A percentile compares a stretch with the other conserved stretches of the same genome.
Evolutionary conservation across 495 filamentous ascomycete species (phyloP).

Genomic region (Podospora conica): DNA sequence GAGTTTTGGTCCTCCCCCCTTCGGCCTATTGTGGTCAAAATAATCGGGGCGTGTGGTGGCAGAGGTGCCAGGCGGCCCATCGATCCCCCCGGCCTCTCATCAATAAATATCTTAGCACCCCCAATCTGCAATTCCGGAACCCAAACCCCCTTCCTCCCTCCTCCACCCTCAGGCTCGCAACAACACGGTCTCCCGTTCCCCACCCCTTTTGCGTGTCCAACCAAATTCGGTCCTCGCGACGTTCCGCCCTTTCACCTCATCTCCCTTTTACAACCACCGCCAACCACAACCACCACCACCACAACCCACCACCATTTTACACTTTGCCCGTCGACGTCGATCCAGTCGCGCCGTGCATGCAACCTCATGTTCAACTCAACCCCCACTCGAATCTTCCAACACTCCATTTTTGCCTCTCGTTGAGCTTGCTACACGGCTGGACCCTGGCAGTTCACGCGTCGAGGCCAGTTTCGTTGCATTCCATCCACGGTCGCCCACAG

Average conservation of each 20-base stretch:
- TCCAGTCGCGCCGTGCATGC: neutral
- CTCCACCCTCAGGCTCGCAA: constrained; percentile 1
- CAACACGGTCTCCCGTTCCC: constrained; percentile 3
- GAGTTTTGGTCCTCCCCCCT: neutral
- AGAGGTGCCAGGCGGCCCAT: constrained; percentile 6
- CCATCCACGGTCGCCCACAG: neutral
- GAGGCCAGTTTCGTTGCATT: constrained; percentile 1
- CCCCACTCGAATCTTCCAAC: neutral
- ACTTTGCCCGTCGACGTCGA: neutral
- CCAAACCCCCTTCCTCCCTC: neutral
- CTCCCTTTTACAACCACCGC: neutral
- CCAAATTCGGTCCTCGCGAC: constrained; percentile 5
- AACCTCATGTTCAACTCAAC: neutral
- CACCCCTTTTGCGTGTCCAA: constrained; percentile 7
- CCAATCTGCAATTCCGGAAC: neutral
- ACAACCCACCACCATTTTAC: neutral
- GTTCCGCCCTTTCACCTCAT: neutral
- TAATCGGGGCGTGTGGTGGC: neutral
- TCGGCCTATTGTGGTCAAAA: constrained; percentile 3
- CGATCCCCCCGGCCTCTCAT: neutral
- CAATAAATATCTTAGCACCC: neutral
- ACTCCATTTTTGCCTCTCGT: neutral
- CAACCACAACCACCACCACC: neutral
- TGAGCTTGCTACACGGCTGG: neutral
- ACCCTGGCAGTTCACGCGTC: constrained; percentile 4